Base-by-base conservation (phyloP, 345 rosid genomes). In the Garcia nutans region DNA sequence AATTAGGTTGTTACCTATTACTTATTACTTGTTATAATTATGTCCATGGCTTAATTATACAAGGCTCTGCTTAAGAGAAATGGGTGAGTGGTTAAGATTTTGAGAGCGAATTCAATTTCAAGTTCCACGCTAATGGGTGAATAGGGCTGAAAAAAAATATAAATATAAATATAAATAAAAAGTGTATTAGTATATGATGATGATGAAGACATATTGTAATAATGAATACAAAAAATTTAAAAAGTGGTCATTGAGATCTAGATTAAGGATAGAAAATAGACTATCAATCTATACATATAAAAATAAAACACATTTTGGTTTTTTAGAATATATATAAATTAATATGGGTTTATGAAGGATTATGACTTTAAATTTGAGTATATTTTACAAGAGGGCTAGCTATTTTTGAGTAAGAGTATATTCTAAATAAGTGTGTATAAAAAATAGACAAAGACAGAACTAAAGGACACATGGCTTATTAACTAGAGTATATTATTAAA, bases 1-100 rank as follows among this genome's bases (percentile, higher is more conserved):
- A 20, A 47, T 10, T n/a, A n/a, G n/a, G n/a, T n/a, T n/a, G n/a
- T n/a, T n/a, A n/a, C n/a, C n/a, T n/a, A n/a, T n/a, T n/a, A n/a
- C n/a, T n/a, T n/a, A n/a, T n/a, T n/a, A 13, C 37, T 41, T 44
- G 15, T 11, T 59, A 44, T 24, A 60, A 56, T 77, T 42, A 71
- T 15, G 69, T 69, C 79, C 79, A 76, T 75, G 54, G 73, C 68
- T 68, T 61, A 75, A 68, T 75, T 72, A 42, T 41, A 52, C 52
- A 54, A 22, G 17, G 42, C 5, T 17, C 41, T 37, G 64, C 0
- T 1, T 11, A n/a, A n/a, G 56, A 10, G 12, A 13, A 13, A 17
- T 10, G 12, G 16, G 17, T 16, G 56, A 52, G 50, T 15, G n/a
- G 65, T 60, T 60, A 60, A 68, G 59, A 20, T 28, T 10, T 28